Conservation (phyloP, 2,329 filamentous ascomycete genomes). For the Monilinia polystroma region DNA sequence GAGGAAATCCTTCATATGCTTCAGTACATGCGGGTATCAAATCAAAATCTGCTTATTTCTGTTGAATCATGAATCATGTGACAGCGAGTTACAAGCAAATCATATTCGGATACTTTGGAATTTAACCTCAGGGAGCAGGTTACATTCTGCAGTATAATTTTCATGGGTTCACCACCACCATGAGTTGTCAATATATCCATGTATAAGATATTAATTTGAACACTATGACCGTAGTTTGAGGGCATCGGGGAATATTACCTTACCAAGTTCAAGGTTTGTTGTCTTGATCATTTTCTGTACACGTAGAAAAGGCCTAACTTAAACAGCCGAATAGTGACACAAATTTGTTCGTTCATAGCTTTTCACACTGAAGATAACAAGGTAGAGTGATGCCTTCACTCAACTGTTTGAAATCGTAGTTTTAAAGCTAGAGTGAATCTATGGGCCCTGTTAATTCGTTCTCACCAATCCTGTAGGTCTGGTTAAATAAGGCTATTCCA, state of each 20-base stretch:
- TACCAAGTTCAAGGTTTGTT: neutral
- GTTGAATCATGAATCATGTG: neutral
- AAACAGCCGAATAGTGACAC: neutral
- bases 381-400: neutral
- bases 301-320: neutral
- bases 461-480: neutral
- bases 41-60: neutral
- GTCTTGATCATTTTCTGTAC: neutral
- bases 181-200: neutral
- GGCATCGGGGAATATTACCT: neutral
- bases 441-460: neutral
- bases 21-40: neutral
- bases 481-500: conserved; percentile 12
- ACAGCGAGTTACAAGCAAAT: neutral
- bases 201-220: neutral
- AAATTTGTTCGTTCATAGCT: neutral
- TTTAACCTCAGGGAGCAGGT: neutral
- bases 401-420: neutral
- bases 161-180: neutral
- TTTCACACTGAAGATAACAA: neutral
- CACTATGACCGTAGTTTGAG: neutral
- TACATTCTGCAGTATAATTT: neutral
- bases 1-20: neutral
- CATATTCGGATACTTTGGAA: neutral
- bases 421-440: neutral